Evolutionary conservation across 768 basidiomycete genomes (phyloP), one percentile per base, ranked within the genome.

Genomic region (Macrolepiota albuminosa): DNA sequence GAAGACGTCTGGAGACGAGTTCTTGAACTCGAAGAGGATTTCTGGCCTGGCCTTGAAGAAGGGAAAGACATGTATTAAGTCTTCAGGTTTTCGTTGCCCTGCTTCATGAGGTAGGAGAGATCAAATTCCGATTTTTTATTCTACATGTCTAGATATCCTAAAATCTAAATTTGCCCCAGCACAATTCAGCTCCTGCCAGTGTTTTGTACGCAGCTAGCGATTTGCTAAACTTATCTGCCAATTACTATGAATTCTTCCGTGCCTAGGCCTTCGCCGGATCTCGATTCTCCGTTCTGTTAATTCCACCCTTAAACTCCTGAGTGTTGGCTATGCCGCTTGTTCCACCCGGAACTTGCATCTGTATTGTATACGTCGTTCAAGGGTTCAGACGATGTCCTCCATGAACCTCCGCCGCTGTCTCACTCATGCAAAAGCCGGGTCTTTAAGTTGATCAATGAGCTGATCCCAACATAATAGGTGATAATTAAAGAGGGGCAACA

Each of bases 1-100:
- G 82, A 84, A 64, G 73, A 67, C 4, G 78, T 86, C 36, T 88
- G 85, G 84, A 70, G 64, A 14, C 76, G 85, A 16, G 82, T 85
- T 14, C 61, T 86, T 1, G 85, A 87, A 61, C 75, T 89, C 0
- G 87, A 89, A 56, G 65, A 64, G 39, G 62, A 48, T 10, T 68
- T 68, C 29, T 68, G 65, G 67, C 67, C 67, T 13, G 46, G 10
- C 34, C 36, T 45, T 14, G 56, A 56, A 18, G 66, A 64, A 60
- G 64, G 63, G 50, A 34, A 42, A 18, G 50, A 40, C 46, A 37
- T 47, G 21, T 18, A 4, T 1, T 43, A 24, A 54, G 13, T 13
- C 26, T 34, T 26, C 34, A 37, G 29, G 6, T 18, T 26, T 13
- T 39, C 2, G 3, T 24, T 26, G 14, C 16, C 6, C 11, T 46